Conservation (phyloP, 768 basidiomycete species). For the Tephrocybe rancida region DNA sequence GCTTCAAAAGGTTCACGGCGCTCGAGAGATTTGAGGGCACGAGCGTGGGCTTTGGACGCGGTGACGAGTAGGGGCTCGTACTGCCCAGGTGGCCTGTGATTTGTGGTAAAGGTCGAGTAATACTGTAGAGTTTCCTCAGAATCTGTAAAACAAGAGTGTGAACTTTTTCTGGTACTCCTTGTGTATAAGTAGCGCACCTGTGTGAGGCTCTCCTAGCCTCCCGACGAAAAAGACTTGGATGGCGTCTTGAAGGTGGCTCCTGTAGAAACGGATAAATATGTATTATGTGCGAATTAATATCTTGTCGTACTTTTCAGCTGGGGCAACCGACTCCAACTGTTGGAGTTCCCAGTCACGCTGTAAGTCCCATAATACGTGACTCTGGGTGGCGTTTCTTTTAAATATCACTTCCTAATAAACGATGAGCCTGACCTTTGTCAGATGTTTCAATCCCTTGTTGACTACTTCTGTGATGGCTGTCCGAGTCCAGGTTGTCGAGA, state of each 20-base stretch:
- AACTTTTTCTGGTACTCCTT: neutral
- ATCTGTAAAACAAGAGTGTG: constrained; percentile 43
- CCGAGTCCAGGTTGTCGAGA: constrained; percentile 66
- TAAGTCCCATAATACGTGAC: constrained; percentile 69
- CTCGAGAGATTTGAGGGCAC: constrained; percentile 60
- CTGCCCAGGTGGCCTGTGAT: constrained; percentile 66
- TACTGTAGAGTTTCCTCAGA: constrained; percentile 80
- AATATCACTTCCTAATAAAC: neutral
- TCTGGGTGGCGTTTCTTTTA: constrained; percentile 41
- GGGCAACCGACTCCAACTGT: constrained; percentile 50
- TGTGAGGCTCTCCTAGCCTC: constrained; percentile 77
- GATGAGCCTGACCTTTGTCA: constrained; percentile 53
- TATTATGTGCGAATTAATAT: constrained; percentile 2
- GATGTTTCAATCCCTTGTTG: constrained; percentile 57
- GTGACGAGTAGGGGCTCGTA: constrained; percentile 79
- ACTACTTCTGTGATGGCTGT: constrained; percentile 55
- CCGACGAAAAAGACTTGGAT: constrained; percentile 62
- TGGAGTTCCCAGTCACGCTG: constrained; percentile 78
- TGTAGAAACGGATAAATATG: constrained; percentile 32
- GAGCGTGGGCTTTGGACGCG: constrained; percentile 72
- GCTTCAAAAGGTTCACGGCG: constrained; percentile 66
- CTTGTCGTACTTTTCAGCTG: constrained; percentile 44
- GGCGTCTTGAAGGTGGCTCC: constrained; percentile 39
- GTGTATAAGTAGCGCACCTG: constrained; percentile 45
- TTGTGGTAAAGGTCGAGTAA: constrained; percentile 90